Percentiles rank a stretch among this genome's conserved stretches.
Evolutionary conservation across 140 eudicot species (phyloP).

Genomic region (Anethum foeniculum): DNA sequence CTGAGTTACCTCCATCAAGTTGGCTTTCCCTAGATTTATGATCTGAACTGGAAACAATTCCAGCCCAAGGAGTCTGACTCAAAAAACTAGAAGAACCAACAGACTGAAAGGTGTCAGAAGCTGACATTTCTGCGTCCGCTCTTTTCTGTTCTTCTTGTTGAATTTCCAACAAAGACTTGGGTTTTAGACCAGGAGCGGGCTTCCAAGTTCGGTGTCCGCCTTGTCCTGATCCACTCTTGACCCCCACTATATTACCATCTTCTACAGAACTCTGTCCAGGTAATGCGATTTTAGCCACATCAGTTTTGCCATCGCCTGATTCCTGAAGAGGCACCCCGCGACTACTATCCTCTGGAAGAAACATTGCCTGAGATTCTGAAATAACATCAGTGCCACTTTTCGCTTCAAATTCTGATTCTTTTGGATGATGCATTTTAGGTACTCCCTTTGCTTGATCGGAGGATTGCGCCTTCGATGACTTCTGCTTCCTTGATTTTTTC

Average conservation of each 20-base stretch:
- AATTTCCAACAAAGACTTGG: slow-evolving; percentile 74
- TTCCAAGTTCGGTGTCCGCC: slow-evolving; percentile 72
- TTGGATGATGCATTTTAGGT: slow-evolving; percentile 45
- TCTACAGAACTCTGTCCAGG: slow-evolving; percentile 10
- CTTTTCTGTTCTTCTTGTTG: slow-evolving; percentile 87
- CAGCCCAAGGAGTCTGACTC: slow-evolving; percentile 59
- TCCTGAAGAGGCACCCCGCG: not conserved
- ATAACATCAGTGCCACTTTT: slow-evolving; percentile 23
- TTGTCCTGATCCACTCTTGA: slow-evolving; percentile 19
- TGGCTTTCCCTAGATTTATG: slow-evolving; percentile 26
- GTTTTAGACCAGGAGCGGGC: slow-evolving; percentile 87
- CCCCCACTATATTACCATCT: slow-evolving; percentile 20
- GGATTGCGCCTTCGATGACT: slow-evolving; percentile 54
- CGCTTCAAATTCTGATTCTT: slow-evolving; percentile 38
- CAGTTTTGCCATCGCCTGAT: slow-evolving; percentile 17
- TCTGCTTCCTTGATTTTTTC: slow-evolving; percentile 79
- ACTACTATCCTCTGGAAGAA: not conserved
- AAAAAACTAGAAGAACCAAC: slow-evolving; percentile 36
- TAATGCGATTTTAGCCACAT: slow-evolving; percentile 6
- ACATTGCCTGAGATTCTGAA: slow-evolving; percentile 4
- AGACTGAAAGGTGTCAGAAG: slow-evolving; percentile 46
- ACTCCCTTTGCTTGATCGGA: slow-evolving; percentile 42
- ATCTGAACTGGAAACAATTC: slow-evolving; percentile 42
- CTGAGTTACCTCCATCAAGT: slow-evolving; percentile 24
- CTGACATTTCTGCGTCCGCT: slow-evolving; percentile 41